A percentile compares a stretch with the other conserved stretches of the same genome.
Evolutionary conservation across 192 early-diverging fungal genomes (phyloP).

Genomic region (Podila epicladia): DNA sequence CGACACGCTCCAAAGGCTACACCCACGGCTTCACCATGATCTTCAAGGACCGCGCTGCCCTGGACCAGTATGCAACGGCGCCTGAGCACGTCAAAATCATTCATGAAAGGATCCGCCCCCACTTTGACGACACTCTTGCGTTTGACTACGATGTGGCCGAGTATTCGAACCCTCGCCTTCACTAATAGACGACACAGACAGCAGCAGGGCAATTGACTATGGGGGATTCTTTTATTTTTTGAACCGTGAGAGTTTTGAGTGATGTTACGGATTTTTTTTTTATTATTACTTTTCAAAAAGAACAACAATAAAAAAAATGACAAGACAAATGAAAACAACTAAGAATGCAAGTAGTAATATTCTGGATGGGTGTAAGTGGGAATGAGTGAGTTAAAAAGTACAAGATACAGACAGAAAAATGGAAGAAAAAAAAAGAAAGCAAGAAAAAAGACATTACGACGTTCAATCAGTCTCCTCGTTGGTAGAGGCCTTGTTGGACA

Average conservation of each 20-base stretch:
- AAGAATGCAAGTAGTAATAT: background rate
- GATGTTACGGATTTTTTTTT: no score
- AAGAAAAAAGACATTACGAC: background rate
- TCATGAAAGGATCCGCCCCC: constrained; percentile 27
- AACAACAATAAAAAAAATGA: background rate
- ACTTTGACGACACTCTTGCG: constrained; percentile 31
- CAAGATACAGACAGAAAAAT: background rate
- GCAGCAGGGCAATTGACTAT: background rate
- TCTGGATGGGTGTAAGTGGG: background rate
- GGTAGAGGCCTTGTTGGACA: background rate
- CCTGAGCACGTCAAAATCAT: constrained; percentile 26
- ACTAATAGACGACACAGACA: no score
- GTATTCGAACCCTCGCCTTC: constrained; percentile 30
- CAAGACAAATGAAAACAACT: background rate
- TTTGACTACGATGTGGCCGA: constrained; percentile 40
- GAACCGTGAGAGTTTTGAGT: no score
- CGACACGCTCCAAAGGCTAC: constrained; percentile 29
- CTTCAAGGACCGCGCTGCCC: constrained; percentile 43
- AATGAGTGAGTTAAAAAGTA: constrained; percentile 3
- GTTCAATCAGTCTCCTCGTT: constrained; percentile 5
- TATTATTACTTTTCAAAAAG: no score
- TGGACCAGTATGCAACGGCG: constrained; percentile 33
- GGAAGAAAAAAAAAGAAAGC: constrained; percentile 7
- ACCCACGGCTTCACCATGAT: constrained; percentile 49
- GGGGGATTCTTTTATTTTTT: background rate